phyloP scores from a whole-genome alignment of 2,329 filamentous ascomycete genomes.

The Cytospora paraplurivora region DNA sequence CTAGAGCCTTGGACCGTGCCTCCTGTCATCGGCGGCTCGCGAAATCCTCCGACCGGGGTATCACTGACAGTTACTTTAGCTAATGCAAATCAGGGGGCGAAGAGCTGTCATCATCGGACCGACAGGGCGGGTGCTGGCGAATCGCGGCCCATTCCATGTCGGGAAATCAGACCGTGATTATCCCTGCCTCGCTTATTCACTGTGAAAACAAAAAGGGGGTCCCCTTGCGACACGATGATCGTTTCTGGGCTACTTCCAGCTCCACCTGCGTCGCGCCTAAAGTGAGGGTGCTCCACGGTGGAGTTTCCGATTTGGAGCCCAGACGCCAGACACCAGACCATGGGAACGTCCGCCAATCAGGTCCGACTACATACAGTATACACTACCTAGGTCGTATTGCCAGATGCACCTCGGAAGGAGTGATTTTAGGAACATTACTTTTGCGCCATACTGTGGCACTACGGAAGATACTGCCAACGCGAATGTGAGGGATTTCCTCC shows the following conservation, averaged over 20 bases:
- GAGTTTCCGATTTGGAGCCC: slow-evolving; percentile 5
- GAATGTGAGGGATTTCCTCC: not conserved
- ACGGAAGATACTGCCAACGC: not conserved
- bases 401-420: too few species aligned
- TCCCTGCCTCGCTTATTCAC: slow-evolving; percentile 20
- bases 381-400: too few species aligned
- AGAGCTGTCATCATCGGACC: slow-evolving; percentile 27
- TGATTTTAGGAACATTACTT: too few species aligned
- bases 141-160: slow-evolving; percentile 17
- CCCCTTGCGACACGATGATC: slow-evolving; percentile 19
- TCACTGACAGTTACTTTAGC: slow-evolving; percentile 21
- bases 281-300: slow-evolving; percentile 24
- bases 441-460: not conserved
- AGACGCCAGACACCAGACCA: slow-evolving; percentile 13
- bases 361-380: too few species aligned
- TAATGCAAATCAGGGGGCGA: slow-evolving; percentile 26
- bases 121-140: slow-evolving; percentile 18
- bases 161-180: slow-evolving; percentile 19
- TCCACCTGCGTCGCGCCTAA: slow-evolving; percentile 21
- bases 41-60: slow-evolving; percentile 18
- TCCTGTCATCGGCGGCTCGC: slow-evolving; percentile 25
- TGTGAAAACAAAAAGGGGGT: not conserved
- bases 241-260: slow-evolving; percentile 6
- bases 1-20: slow-evolving; percentile 14
- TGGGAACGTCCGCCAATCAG: slow-evolving; percentile 8